Percentiles rank a stretch among this genome's conserved stretches.
phyloP scores from a whole-genome alignment of 1,284 basidiomycete genomes.

The Dichomitus squalens region DNA sequence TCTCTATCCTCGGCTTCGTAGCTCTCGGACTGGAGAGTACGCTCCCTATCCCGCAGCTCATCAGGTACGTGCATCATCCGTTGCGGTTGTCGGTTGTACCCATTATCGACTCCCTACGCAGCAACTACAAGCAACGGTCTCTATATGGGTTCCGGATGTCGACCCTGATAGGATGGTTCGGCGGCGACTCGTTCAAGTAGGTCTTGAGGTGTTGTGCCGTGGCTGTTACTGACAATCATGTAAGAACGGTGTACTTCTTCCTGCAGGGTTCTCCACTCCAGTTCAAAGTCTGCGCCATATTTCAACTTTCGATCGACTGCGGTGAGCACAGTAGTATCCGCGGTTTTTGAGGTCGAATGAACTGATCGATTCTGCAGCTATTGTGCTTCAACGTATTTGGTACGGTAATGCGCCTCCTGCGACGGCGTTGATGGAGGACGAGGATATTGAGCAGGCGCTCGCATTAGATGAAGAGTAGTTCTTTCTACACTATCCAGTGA shows the following conservation, averaged over 20 bases:
- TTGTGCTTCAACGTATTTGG: slow-evolving; percentile 67
- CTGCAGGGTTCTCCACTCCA: slow-evolving; percentile 68
- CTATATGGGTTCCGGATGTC: slow-evolving; percentile 84
- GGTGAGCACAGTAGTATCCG: slow-evolving; percentile 48
- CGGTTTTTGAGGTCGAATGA: not conserved
- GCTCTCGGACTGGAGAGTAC: slow-evolving; percentile 83
- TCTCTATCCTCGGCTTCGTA: slow-evolving; percentile 74
- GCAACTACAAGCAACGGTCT: slow-evolving; percentile 75
- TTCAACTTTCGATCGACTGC: slow-evolving; percentile 77
- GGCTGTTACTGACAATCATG: not conserved
- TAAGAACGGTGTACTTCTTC: slow-evolving; percentile 81
- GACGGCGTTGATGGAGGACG: slow-evolving; percentile 52
- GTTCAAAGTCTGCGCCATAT: slow-evolving; percentile 80
- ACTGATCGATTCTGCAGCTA: slow-evolving; percentile 45
- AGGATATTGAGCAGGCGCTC: slow-evolving; percentile 74
- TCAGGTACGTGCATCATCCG: slow-evolving; percentile 67
- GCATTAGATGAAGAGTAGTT: slow-evolving; percentile 59
- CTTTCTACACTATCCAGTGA: not conserved
- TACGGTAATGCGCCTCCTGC: slow-evolving; percentile 69
- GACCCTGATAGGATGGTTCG: slow-evolving; percentile 81
- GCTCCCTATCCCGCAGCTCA: slow-evolving; percentile 78
- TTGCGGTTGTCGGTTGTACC: slow-evolving; percentile 18
- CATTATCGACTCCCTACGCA: slow-evolving; percentile 33
- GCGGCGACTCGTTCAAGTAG: slow-evolving; percentile 83
- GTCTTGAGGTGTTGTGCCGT: slow-evolving; percentile 24